Percentiles rank a stretch among this genome's conserved stretches.
Conservation (phyloP, 1,284 basidiomycete genomes). For the Trichosporon asahii region DNA sequence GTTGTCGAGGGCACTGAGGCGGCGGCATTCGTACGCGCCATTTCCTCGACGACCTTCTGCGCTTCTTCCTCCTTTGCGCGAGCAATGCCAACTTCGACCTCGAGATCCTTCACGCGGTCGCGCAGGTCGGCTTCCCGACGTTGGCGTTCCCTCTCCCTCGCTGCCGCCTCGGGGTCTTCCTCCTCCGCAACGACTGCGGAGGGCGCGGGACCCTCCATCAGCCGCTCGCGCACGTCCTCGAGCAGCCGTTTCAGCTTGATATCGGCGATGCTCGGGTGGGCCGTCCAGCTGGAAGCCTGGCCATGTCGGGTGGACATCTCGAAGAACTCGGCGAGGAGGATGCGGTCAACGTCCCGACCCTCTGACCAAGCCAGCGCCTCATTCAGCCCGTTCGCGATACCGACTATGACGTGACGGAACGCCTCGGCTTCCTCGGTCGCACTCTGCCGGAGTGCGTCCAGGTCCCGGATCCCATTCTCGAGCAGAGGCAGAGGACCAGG, state of each 20-base stretch:
- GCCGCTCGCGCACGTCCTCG: constrained; percentile 29
- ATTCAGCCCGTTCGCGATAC: constrained; percentile 66
- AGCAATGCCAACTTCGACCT: constrained; percentile 44
- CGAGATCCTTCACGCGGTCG: constrained; percentile 46
- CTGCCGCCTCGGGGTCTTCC: constrained; percentile 30
- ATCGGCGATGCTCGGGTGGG: constrained; percentile 48
- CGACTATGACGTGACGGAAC: constrained; percentile 66
- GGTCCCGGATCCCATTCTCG: constrained; percentile 69
- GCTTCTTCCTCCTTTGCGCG: constrained; percentile 41
- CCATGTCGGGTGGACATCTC: constrained; percentile 12
- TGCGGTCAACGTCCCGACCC: constrained; percentile 11
- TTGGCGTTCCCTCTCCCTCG: constrained; percentile 34
- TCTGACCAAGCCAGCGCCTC: constrained; percentile 49
- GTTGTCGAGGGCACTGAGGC: constrained; percentile 18
- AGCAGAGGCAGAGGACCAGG: constrained; percentile 56
- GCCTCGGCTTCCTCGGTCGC: constrained; percentile 68
- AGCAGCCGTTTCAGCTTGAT: constrained; percentile 37
- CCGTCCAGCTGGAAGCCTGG: constrained; percentile 41
- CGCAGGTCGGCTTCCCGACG: constrained; percentile 34
- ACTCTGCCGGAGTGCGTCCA: constrained; percentile 64
- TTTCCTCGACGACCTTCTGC: constrained; percentile 37
- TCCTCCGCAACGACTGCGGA: constrained; percentile 18
- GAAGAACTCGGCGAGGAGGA: constrained; percentile 16
- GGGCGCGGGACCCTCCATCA: constrained; percentile 20
- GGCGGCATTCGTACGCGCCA: constrained; percentile 32